A percentile compares a stretch with the other conserved stretches of the same genome.
phyloP scores from a whole-genome alignment of 805 yeast genomes.

The Candida cerambycidarum region DNA sequence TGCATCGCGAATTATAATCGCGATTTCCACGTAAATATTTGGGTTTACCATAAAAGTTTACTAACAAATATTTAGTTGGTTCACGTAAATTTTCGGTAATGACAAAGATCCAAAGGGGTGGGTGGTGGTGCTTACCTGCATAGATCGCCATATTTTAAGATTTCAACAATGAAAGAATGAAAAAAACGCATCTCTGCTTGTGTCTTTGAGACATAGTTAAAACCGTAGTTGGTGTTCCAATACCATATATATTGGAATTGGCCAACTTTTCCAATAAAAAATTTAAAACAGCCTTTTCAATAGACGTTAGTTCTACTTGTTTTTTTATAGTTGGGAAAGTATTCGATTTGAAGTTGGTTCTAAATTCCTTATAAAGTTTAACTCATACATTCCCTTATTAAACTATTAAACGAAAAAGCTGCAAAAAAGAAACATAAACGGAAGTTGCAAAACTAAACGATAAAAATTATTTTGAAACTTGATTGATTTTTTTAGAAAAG shows the following conservation, averaged over 20 bases:
- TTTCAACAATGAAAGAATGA: not conserved
- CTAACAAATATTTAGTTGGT: not conserved
- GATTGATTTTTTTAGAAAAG: too few relatives aligned
- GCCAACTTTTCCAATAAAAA: conserved; percentile 1
- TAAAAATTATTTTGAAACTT: too few relatives aligned
- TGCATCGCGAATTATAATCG: not conserved
- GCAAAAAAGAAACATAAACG: too few relatives aligned
- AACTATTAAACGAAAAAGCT: not conserved
- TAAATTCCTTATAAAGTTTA: not conserved
- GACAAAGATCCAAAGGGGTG: not conserved
- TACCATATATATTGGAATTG: conserved; percentile 4
- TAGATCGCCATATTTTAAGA: not conserved
- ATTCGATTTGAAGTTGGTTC: too few relatives aligned
- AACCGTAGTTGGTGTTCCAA: conserved; percentile 2
- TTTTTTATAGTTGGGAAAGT: not conserved
- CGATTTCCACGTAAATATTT: conserved; percentile 3
- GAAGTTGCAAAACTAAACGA: not conserved
- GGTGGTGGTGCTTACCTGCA: not conserved
- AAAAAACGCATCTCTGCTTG: conserved; percentile 1
- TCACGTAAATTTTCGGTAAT: too few relatives aligned
- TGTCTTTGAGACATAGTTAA: not conserved
- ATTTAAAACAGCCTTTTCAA: not conserved
- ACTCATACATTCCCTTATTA: conserved; percentile 5
- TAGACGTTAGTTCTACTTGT: not conserved
- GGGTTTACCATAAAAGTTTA: too few relatives aligned